Base-by-base conservation (phyloP, 768 basidiomycete genomes). In the Tephrocybe rancida region DNA sequence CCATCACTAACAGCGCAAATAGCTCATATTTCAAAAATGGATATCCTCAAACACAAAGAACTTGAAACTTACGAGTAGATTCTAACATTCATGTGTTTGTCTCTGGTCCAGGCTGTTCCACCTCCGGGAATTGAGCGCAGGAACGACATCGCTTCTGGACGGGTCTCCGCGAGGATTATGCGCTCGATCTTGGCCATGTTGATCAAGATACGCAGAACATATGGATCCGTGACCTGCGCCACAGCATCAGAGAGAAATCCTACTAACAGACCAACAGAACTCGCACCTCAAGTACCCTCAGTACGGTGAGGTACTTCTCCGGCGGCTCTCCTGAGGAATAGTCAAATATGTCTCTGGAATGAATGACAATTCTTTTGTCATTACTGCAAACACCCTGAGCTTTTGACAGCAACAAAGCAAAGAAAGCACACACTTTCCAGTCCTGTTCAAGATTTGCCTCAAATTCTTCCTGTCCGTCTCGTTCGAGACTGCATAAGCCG, bases 161-260 rank as follows among this genome's bases (percentile, higher is more conserved):
- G 91, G 7, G 73, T 82, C 2, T 61, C 64, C 0, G 88, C 84
- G 19, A 98, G 77, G 8, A 93, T 68, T 3, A 77, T 81, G 14
- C 79, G 74, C 68, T 99, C 97, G 44, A 97, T 90, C 41, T 67
- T 72, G 21, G 73, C 71, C 47, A 78, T 74, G 67, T 94, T 93
- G 70, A 98, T 87, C 41, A 99, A 67, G 30, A 95, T 78, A 46
- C 94, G 90, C 25, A 85, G 73, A 2, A 95, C 89, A 54, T 84
- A 85, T 30, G 80, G 79, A 58, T 96, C 77, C 11, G 81, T 77
- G 56, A 96, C 77, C 94, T 98, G 60, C 21, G 13, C 25, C 16
- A 52, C 56, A 47, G 49, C 22, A 54, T 60, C 13, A 65, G 51
- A 22, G 38, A 44, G 38, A 18, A 19, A 42, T 24, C 8, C n/a